Evolutionary conservation across 1,284 basidiomycete genomes (phyloP).

Genomic region (Puccinia brachypodii): DNA sequence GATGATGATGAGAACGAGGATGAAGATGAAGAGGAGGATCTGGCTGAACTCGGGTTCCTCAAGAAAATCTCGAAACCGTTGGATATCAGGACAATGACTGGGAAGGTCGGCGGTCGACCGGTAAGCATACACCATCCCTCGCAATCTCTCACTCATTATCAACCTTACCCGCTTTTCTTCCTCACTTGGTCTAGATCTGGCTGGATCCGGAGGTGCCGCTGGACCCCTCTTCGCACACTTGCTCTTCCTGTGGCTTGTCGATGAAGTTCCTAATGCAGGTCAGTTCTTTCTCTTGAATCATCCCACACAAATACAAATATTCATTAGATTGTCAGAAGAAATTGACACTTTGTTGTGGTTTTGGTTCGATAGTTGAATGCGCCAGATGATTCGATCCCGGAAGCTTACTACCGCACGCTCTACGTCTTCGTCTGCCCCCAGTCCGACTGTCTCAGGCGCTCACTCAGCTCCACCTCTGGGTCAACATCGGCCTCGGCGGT

Average conservation of each 20-base stretch:
- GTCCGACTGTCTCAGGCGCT: conserved; percentile 8
- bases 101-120: conserved; percentile 43
- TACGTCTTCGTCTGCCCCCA: conserved; percentile 45
- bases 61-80: conserved; percentile 28
- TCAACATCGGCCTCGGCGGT: not conserved
- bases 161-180: not conserved
- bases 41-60: conserved; percentile 43
- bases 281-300: not conserved
- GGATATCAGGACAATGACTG: conserved; percentile 33
- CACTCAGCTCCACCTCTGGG: not conserved
- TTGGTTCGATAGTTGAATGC: conserved; percentile 39
- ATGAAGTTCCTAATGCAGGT: conserved; percentile 48
- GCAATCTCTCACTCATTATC: not conserved
- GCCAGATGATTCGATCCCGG: conserved; percentile 40
- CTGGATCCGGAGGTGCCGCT: conserved; percentile 34
- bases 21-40: conserved; percentile 21
- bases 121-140: conserved; percentile 15
- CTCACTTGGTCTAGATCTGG: conserved; percentile 35
- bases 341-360: not conserved
- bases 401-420: conserved; percentile 44
- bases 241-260: conserved; percentile 15
- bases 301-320: not conserved
- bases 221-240: not conserved
- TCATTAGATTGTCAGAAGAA: too few relatives aligned
- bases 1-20: not conserved